phyloP scores from a whole-genome alignment of 257 asterid genomes.

The Solanum sparsipilum region DNA sequence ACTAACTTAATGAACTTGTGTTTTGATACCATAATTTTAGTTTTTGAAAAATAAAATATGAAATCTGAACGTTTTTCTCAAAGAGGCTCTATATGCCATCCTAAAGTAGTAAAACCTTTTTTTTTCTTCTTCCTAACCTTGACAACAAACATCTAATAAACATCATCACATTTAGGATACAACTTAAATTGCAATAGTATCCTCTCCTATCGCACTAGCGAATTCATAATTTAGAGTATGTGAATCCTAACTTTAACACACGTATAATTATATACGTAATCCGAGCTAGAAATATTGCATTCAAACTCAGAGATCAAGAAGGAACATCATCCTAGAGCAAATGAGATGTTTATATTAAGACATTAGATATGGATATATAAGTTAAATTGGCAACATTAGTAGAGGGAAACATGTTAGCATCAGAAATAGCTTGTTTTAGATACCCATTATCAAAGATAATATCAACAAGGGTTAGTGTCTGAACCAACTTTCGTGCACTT shows the following conservation, averaged over 20 bases:
- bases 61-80: background rate
- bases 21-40: background rate
- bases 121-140: background rate
- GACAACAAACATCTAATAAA: background rate
- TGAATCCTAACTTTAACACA: background rate
- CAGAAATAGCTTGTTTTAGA: background rate
- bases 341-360: too few relatives aligned
- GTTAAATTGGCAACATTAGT: background rate
- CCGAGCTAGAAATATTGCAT: background rate
- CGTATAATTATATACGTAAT: background rate
- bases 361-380: too few relatives aligned
- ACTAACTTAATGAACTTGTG: background rate
- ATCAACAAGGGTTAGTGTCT: background rate
- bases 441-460: background rate
- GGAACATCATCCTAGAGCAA: background rate
- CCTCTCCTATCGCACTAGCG: background rate
- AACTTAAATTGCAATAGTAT: background rate
- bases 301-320: background rate
- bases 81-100: background rate
- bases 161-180: background rate
- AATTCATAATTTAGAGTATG: background rate
- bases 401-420: background rate
- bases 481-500: background rate
- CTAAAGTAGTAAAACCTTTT: background rate
- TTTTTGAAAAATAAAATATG: background rate